A percentile compares a stretch with the other conserved stretches of the same genome.
These are phyloP conservation scores for Penicillium mononematosum DNA, from an alignment of 495 filamentous ascomycete species.

Conservation along the genomic window DNA sequence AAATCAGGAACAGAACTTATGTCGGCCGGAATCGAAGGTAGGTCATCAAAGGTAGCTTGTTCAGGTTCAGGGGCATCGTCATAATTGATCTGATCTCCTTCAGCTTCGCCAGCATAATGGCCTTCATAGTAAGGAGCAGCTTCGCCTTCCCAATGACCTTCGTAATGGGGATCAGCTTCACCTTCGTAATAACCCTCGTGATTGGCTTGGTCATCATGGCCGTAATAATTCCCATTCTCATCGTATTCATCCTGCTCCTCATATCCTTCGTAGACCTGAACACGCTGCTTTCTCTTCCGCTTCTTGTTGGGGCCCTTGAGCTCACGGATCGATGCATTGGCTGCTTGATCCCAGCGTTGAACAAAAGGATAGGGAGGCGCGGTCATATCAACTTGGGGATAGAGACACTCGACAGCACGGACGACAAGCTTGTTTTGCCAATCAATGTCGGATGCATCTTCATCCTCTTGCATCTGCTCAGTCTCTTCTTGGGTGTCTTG, in stretches of 20 bases:
- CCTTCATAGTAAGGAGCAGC: slow-evolving; percentile 8
- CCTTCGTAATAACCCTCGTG: slow-evolving; percentile 35
- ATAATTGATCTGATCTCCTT: slow-evolving; percentile 51
- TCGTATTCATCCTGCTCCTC: slow-evolving; percentile 34
- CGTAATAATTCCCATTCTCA: slow-evolving; percentile 13
- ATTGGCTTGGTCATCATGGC: slow-evolving; percentile 15
- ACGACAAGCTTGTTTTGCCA: slow-evolving; percentile 76
- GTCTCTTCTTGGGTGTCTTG: slow-evolving; percentile 9
- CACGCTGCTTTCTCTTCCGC: slow-evolving; percentile 56
- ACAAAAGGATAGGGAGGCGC: slow-evolving; percentile 87
- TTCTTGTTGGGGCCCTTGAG: slow-evolving; percentile 50
- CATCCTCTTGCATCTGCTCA: slow-evolving; percentile 26
- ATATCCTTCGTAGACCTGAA: slow-evolving; percentile 41
- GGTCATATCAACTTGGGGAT: slow-evolving; percentile 69
- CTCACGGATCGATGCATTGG: slow-evolving; percentile 48
- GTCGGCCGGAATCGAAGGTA: slow-evolving; percentile 68
- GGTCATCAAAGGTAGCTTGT: slow-evolving; percentile 44
- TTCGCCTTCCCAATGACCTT: slow-evolving; percentile 25
- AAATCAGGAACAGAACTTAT: slow-evolving; percentile 54
- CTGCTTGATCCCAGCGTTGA: slow-evolving; percentile 82
- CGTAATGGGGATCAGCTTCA: slow-evolving; percentile 18
- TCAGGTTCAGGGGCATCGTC: slow-evolving; percentile 42
- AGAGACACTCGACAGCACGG: slow-evolving; percentile 77
- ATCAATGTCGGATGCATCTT: slow-evolving; percentile 35
- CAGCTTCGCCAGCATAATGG: slow-evolving; percentile 19